Conservation (phyloP, 2,329 filamentous ascomycete genomes). For the Alternaria sp. region DNA sequence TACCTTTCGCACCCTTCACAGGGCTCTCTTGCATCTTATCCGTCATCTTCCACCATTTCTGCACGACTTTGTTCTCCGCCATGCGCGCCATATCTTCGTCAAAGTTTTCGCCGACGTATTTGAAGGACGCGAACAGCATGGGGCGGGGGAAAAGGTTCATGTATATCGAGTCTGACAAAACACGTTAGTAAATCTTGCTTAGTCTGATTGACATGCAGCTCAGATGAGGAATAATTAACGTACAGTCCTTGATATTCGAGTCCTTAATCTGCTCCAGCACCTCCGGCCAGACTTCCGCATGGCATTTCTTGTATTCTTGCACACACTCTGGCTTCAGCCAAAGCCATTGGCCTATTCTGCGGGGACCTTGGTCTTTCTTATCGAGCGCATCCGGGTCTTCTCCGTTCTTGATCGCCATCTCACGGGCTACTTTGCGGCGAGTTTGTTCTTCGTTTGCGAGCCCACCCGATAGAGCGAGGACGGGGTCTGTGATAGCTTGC, state of each 20-base stretch:
- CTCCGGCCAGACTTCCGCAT: conserved; percentile 77
- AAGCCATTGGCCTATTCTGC: conserved; percentile 73
- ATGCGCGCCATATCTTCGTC: conserved; percentile 78
- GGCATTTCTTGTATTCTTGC: conserved; percentile 52
- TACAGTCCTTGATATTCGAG: conserved; percentile 74
- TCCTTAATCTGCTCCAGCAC: conserved; percentile 77
- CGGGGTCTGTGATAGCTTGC: not conserved
- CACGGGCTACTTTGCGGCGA: not conserved
- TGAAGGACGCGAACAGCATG: conserved; percentile 77
- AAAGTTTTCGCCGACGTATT: conserved; percentile 77
- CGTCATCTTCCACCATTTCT: conserved; percentile 83
- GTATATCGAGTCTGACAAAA: conserved; percentile 67
- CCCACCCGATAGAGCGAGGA: not conserved
- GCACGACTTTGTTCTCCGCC: conserved; percentile 73
- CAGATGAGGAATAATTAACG: conserved; percentile 46
- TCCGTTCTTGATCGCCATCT: not conserved
- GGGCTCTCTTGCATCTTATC: conserved; percentile 72
- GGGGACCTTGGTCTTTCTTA: conserved; percentile 31
- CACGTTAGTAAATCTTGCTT: not conserved
- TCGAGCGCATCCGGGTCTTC: not conserved
- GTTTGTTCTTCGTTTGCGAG: not conserved
- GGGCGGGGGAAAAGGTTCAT: conserved; percentile 64
- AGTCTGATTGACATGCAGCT: rapidly evolving
- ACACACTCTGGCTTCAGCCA: conserved; percentile 62
- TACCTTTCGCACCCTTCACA: conserved; percentile 56